Evolutionary conservation across 202 grass and related monocot genomes (phyloP), one percentile per base, ranked within the genome.

Genomic region (Elaeis oleifera): DNA sequence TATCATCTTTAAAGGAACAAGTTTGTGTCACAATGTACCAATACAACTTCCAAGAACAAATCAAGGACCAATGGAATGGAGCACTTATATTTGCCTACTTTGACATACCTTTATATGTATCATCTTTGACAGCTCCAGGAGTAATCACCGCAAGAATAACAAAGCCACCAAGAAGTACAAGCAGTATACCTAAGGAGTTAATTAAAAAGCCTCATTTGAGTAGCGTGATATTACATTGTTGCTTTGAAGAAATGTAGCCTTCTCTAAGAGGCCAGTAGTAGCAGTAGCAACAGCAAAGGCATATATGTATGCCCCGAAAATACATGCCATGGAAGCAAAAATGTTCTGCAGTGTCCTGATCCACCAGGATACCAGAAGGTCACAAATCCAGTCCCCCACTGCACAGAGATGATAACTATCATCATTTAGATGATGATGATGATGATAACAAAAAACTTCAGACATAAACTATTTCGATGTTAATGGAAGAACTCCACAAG

Each of bases 321-420:
- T 19, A 92, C 94, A 64, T 97, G 94, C 94, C 88, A 99, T n/a
- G 88, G 82, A 64, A 92, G 85, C 61, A 99, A 76, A 61, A 65
- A 75, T 3, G 80, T 79, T 70, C 88, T 77, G n/a, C 69, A 58
- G 68, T 71, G 81, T 75, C 82, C 89, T 48, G 94, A 92, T 53
- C 88, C 94, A 75, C 94, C 94, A 6, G 94, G 88, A 63, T 99
- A 99, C 94, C 88, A 99, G 65, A 99, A 99, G 20, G 88, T 97
- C 65, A 70, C 67, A 78, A 92, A 97, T 44, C 94, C 88, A 77
- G 74, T 50, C 74, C 74, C 79, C 94, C 88, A 97, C 88, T 97
- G 75, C 50, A 70, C 6, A 65, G 53, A 84, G 59, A 78, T 36
- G 31, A 36, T 9, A 36, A 36, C 1, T 9, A 36, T 8, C 4